phyloP scores from a whole-genome alignment of 192 early-diverging fungal species.

The Mortierella claussenii region DNA sequence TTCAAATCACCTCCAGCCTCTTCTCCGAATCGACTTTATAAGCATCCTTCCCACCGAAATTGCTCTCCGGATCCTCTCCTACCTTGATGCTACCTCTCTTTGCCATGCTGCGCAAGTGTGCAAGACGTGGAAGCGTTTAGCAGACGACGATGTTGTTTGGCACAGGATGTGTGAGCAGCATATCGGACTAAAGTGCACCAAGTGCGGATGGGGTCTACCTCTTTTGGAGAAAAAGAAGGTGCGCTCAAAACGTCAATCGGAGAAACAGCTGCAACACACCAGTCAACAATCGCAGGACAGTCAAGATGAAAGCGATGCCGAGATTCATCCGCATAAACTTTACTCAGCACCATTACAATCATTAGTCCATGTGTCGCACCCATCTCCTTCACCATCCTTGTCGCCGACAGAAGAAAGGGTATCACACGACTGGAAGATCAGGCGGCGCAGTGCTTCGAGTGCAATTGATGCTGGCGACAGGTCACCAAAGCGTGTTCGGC shows the following conservation, averaged over 20 bases:
- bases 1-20: conserved; percentile 71
- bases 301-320: conserved; percentile 7
- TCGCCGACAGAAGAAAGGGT: conserved; percentile 3
- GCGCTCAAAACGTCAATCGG: conserved; percentile 48
- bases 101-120: conserved; percentile 92
- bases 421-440: conserved; percentile 3
- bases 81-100: conserved; percentile 90
- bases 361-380: conserved; percentile 13
- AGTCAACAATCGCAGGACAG: conserved; percentile 6
- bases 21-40: conserved; percentile 89
- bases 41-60: conserved; percentile 80
- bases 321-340: conserved; percentile 13
- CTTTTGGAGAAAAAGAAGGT: conserved; percentile 73
- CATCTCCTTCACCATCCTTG: conserved; percentile 20
- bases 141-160: conserved; percentile 95
- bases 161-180: conserved; percentile 98
- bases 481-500: conserved; percentile 30
- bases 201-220: conserved; percentile 98
- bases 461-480: not conserved
- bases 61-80: conserved; percentile 83
- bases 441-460: conserved; percentile 19
- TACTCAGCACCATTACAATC: conserved; percentile 5
- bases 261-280: conserved; percentile 19
- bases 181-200: conserved; percentile 94
- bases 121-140: conserved; percentile 78